A percentile compares a stretch with the other conserved stretches of the same genome.
Conservation (phyloP, 2,329 filamentous ascomycete species). For the Aspergillus amoenus region DNA sequence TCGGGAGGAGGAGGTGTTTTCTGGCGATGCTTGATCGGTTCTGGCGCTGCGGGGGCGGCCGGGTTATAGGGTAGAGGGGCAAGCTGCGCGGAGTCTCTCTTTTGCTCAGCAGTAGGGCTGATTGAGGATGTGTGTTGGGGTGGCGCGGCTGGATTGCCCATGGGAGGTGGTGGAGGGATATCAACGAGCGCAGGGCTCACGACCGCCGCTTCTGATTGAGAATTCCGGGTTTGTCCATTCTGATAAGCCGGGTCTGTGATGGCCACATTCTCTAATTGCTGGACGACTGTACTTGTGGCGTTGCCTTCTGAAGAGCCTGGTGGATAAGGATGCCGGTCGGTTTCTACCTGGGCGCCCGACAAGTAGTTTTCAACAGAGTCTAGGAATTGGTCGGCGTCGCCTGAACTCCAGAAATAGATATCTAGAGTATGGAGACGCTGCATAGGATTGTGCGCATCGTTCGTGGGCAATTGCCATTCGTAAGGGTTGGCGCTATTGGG, state of each 20-base stretch:
- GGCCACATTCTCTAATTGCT: constrained; percentile 62
- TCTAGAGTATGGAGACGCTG: constrained; percentile 59
- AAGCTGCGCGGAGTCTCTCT: constrained; percentile 37
- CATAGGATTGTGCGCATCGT: constrained; percentile 53
- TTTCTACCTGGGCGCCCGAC: constrained; percentile 45
- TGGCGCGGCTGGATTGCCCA: constrained; percentile 15
- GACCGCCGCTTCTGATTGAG: constrained; percentile 28
- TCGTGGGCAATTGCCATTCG: constrained; percentile 59
- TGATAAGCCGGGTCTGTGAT: constrained; percentile 54
- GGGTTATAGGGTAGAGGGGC: constrained; percentile 64
- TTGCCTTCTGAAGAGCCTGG: constrained; percentile 31
- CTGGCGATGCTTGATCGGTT: constrained; percentile 64
- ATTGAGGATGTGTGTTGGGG: constrained; percentile 16
- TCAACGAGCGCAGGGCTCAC: constrained; percentile 20
- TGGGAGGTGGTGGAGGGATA: constrained; percentile 28
- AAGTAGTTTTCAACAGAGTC: constrained; percentile 43
- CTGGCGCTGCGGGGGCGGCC: constrained; percentile 63
- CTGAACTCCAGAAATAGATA: constrained; percentile 63
- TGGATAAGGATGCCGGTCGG: constrained; percentile 46
- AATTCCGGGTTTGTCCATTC: constrained; percentile 44
- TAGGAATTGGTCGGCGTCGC: constrained; percentile 57
- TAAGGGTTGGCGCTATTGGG: constrained; percentile 29
- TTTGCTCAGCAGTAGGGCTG: constrained; percentile 19
- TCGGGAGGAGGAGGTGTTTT: constrained; percentile 65
- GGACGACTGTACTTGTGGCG: constrained; percentile 59